A percentile compares a stretch with the other conserved stretches of the same genome.
Evolutionary conservation across 208 protist genomes (phyloP).

Genomic region (Leishmania lainsoni): DNA sequence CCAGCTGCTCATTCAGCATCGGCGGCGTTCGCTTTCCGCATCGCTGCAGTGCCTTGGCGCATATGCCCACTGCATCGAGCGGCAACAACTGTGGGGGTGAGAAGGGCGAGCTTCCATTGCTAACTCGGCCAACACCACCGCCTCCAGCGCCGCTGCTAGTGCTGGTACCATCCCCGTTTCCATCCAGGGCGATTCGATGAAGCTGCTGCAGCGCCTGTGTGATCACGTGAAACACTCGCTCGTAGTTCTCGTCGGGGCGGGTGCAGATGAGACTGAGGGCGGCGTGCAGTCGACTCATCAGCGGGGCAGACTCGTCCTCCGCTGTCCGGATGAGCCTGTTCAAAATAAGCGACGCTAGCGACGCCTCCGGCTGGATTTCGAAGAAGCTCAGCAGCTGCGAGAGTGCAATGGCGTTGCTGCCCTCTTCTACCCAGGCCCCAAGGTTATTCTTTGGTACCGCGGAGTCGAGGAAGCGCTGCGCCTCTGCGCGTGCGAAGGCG

Average conservation of each 20-base stretch:
- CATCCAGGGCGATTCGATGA: background rate
- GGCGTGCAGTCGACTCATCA: slow-evolving; percentile 36
- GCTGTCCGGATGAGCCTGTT: slow-evolving; percentile 64
- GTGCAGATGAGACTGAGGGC: slow-evolving; percentile 35
- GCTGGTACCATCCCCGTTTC: background rate
- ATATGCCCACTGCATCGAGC: slow-evolving; percentile 41
- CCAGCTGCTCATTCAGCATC: slow-evolving; percentile 59
- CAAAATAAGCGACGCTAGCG: slow-evolving; percentile 57
- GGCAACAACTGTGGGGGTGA: background rate
- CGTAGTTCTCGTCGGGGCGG: slow-evolving; percentile 77
- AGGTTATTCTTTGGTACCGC: slow-evolving; percentile 70
- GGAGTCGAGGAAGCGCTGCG: slow-evolving; percentile 77
- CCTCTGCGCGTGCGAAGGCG: slow-evolving; percentile 67
- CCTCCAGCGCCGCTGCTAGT: background rate
- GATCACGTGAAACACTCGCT: slow-evolving; percentile 64
- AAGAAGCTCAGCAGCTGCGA: slow-evolving; percentile 78
- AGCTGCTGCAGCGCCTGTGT: slow-evolving; percentile 46
- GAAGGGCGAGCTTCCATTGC: background rate
- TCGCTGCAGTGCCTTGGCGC: slow-evolving; percentile 76
- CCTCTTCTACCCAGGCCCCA: slow-evolving; percentile 73
- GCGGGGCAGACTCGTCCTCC: slow-evolving; percentile 41
- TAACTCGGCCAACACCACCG: background rate
- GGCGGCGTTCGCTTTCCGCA: slow-evolving; percentile 66
- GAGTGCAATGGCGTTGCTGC: slow-evolving; percentile 70
- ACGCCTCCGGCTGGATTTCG: slow-evolving; percentile 71